phyloP scores from a whole-genome alignment of 2,329 filamentous ascomycete species.

The Diaporthe velutina region DNA sequence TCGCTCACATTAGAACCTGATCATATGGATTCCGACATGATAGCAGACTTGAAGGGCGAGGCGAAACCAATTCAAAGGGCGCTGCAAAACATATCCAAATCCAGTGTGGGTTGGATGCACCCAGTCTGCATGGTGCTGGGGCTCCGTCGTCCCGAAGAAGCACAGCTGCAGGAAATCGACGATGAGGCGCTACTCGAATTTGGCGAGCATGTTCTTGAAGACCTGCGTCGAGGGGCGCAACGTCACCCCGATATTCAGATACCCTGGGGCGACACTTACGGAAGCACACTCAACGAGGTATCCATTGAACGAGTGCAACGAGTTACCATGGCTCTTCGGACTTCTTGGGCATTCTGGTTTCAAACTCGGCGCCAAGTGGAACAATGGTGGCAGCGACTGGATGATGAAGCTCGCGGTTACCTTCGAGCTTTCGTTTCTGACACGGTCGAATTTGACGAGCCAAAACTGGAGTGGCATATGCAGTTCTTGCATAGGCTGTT shows the following conservation, averaged over 20 bases:
- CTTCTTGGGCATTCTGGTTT: not conserved
- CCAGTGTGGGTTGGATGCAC: not conserved
- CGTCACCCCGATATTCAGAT: not conserved
- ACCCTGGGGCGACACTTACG: not conserved
- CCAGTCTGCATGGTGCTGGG: not conserved
- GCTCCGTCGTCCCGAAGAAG: not conserved
- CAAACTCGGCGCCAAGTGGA: not conserved
- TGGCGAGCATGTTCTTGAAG: not conserved
- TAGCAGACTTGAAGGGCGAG: not conserved
- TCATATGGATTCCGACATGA: not conserved
- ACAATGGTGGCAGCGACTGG: not conserved
- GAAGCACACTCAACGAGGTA: not conserved
- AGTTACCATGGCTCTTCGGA: not conserved
- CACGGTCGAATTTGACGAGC: not conserved
- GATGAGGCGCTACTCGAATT: not conserved
- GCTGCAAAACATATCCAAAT: not conserved
- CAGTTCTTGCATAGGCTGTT: not conserved
- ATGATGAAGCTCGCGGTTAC: not conserved
- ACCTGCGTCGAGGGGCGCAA: not conserved
- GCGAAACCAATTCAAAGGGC: not conserved
- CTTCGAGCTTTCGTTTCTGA: not conserved
- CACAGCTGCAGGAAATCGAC: not conserved
- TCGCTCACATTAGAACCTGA: not conserved
- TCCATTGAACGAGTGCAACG: not conserved
- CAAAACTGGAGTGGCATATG: not conserved